Base-by-base conservation (phyloP, 305 asterid genomes). In the Withania somnifera region DNA sequence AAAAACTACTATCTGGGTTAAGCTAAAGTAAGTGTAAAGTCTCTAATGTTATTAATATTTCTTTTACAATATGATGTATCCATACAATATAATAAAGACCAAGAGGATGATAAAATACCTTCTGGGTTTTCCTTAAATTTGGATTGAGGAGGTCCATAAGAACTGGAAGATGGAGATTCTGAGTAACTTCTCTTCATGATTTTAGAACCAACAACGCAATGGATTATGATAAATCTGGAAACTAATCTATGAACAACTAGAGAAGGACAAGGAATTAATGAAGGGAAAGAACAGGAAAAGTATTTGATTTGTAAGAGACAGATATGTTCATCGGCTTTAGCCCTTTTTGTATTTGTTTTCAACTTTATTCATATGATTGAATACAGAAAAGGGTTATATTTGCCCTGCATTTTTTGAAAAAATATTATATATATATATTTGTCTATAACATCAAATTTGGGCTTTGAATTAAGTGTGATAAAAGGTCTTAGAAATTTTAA, bases 141-240 rank as follows among this genome's bases (percentile, higher is more conserved):
- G 88, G 98, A 93, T 77, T 89, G 95, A 83, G 97, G 96, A 54
- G 98, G 97, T 34, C 86, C 97, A 58, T 51, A 79, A 82, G 94
- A 87, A 87, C 88, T 90, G 5, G 97, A 93, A 36, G 99, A 84
- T 47, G 99, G 89, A 81, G 97, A 91, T 64, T 91, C 96, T 78
- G 85, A 86, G 87, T 91, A 94, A 45, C 96, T 85, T 85, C 99
- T 89, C 90, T 97, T 97, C 99, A 97, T 97, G 76, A 26, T 56
- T 58, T 63, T n/a, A 61, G 61, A 36, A 36, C 11, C 54, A 14
- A 71, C 38, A 42, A 71, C 57, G 22, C 15, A 13, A 28, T 28
- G 2, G 40, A 47, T 26, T 26, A 26, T 7, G 17, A 73, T 26
- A 73, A 73, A 26, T 73, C 42, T 73, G 42, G 11, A 45, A 51